These are phyloP conservation scores for Annulohypoxylon maeteangense DNA, from an alignment of 495 filamentous ascomycete species.

Conservation along the genomic window DNA sequence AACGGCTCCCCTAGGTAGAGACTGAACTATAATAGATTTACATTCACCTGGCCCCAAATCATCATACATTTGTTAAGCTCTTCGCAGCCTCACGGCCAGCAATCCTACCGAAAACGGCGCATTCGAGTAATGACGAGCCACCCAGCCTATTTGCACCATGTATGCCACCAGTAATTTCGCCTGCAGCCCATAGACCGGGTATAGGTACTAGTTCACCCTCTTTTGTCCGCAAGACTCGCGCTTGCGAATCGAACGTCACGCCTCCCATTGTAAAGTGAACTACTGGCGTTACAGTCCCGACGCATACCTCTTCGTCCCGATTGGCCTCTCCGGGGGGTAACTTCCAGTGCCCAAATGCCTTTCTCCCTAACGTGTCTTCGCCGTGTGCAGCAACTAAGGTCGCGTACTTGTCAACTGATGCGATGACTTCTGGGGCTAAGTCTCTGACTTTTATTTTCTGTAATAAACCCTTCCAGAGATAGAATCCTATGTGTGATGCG, in stretches of 20 bases:
- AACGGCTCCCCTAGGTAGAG: too few relatives aligned
- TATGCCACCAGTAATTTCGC: slow-evolving; percentile 66
- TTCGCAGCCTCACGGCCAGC: slow-evolving; percentile 61
- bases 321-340: slow-evolving; percentile 51
- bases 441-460: slow-evolving; percentile 61
- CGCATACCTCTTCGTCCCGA: slow-evolving; percentile 61
- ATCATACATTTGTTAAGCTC: slow-evolving; percentile 24
- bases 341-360: slow-evolving; percentile 65
- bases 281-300: slow-evolving; percentile 68
- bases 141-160: slow-evolving; percentile 66
- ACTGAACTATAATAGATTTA: neutral
- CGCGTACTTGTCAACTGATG: slow-evolving; percentile 60
- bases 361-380: slow-evolving; percentile 56
- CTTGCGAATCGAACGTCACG: slow-evolving; percentile 57
- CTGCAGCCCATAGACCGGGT: slow-evolving; percentile 62
- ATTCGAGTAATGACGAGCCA: slow-evolving; percentile 63
- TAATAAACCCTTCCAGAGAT: slow-evolving; percentile 66
- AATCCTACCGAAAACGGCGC: slow-evolving; percentile 69
- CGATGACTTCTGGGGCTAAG: slow-evolving; percentile 52
- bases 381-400: slow-evolving; percentile 44
- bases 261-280: slow-evolving; percentile 71
- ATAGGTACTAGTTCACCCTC: slow-evolving; percentile 50
- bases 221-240: slow-evolving; percentile 52
- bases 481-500: slow-evolving; percentile 66
- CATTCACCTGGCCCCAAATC: neutral